Percentiles rank a stretch among this genome's conserved stretches.
Evolutionary conservation across 2,329 filamentous ascomycete species (phyloP).

Genomic region (Talaromyces sp.): DNA sequence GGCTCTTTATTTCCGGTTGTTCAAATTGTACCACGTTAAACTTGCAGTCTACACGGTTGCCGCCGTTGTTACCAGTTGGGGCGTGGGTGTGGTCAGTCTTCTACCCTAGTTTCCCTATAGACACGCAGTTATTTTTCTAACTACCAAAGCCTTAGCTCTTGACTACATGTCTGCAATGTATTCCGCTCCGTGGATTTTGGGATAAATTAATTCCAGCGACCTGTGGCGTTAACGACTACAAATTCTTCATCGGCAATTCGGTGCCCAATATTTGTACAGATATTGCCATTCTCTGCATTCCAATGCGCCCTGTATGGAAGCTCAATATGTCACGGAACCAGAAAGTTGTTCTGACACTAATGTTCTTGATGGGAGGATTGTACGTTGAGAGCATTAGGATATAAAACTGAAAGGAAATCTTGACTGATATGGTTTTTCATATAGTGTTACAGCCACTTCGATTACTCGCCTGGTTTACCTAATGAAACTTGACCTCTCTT

Average conservation of each 20-base stretch:
- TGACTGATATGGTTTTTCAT: background rate
- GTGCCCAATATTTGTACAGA: background rate
- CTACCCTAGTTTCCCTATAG: no score
- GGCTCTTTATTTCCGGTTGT: no score
- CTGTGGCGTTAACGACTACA: background rate
- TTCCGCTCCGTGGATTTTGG: background rate
- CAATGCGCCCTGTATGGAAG: background rate
- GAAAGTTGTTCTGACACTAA: background rate
- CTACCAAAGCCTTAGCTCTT: no score
- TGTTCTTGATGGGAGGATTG: background rate
- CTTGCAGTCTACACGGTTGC: no score
- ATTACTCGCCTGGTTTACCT: background rate
- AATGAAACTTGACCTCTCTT: background rate
- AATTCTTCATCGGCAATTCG: background rate
- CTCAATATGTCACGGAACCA: background rate
- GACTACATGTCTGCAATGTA: constrained; percentile 49
- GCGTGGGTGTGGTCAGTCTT: no score
- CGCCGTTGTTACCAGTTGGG: no score
- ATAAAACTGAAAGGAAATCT: background rate
- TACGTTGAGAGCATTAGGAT: background rate
- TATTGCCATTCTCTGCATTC: background rate
- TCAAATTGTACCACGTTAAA: no score
- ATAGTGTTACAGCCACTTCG: background rate
- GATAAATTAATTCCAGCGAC: background rate
- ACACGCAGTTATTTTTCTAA: no score